Conservation (phyloP, 1,139 yeast genomes). For the Debaryomyces nepalensis region DNA sequence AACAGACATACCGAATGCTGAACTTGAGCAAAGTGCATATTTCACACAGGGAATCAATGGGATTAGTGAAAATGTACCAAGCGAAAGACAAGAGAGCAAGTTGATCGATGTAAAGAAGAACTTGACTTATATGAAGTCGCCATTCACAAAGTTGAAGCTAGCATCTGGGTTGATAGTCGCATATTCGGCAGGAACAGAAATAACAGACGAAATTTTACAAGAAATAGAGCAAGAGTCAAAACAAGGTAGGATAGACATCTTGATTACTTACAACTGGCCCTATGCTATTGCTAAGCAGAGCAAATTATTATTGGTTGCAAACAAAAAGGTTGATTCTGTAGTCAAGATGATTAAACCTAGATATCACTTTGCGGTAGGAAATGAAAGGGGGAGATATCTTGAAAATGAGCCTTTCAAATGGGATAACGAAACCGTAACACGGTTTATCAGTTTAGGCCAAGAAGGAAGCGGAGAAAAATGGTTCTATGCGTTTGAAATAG, state of each 20-base stretch:
- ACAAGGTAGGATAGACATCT: slow-evolving; percentile 47
- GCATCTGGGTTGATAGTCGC: slow-evolving; percentile 53
- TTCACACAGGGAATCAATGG: slow-evolving; percentile 32
- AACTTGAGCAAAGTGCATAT: slow-evolving; percentile 34
- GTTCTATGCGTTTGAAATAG: slow-evolving; percentile 71
- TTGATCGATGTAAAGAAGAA: slow-evolving; percentile 26
- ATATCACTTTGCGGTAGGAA: slow-evolving; percentile 67
- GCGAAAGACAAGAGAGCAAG: slow-evolving; percentile 6
- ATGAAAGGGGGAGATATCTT: slow-evolving; percentile 49
- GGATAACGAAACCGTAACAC: slow-evolving; percentile 46
- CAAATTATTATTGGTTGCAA: slow-evolving; percentile 42
- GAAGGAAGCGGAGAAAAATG: slow-evolving; percentile 64
- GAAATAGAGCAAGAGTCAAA: slow-evolving; percentile 11
- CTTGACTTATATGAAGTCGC: slow-evolving; percentile 25
- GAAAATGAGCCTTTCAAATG: slow-evolving; percentile 67
- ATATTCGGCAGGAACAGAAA: slow-evolving; percentile 37
- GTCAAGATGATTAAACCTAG: slow-evolving; percentile 55
- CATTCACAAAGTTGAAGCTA: slow-evolving; percentile 42
- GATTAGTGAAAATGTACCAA: slow-evolving; percentile 13
- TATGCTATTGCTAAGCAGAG: slow-evolving; percentile 44
- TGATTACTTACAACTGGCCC: slow-evolving; percentile 69
- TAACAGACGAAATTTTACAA: slow-evolving; percentile 16
- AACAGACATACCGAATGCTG: slow-evolving; percentile 23
- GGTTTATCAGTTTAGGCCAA: slow-evolving; percentile 67
- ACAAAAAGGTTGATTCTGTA: slow-evolving; percentile 48